Conservation (phyloP, 2,329 filamentous ascomycete genomes). For the Alternaria alternata region DNA sequence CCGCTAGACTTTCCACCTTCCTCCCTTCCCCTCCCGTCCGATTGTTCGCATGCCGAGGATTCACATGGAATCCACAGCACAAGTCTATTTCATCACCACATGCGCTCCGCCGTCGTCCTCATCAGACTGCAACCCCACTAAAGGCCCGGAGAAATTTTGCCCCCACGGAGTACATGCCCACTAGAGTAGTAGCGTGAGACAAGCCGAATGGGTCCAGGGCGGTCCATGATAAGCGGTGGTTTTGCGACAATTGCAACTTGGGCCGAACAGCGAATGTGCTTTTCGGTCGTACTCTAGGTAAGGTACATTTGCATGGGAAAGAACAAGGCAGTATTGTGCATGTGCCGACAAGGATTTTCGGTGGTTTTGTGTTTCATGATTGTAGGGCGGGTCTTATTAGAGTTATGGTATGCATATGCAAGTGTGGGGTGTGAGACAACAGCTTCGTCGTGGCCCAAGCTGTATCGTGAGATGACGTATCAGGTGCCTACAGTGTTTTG, state of each 20-base stretch:
- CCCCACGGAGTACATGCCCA: background rate
- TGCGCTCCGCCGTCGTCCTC: background rate
- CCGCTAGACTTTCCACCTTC: background rate
- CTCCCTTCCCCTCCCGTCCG: background rate
- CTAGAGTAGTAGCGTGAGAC: background rate
- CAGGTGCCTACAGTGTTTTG: background rate
- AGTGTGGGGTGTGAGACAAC: background rate
- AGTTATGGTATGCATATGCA: background rate
- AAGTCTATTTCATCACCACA: background rate
- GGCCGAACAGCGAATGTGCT: background rate
- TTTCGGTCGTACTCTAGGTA: background rate
- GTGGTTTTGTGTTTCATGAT: background rate
- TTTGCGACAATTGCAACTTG: background rate
- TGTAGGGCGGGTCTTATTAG: background rate
- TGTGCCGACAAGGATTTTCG: background rate
- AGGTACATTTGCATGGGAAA: background rate
- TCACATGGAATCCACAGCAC: background rate
- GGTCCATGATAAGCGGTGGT: background rate
- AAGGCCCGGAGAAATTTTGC: slow-evolving; percentile 2
- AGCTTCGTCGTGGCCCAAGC: background rate
- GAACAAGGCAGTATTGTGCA: background rate
- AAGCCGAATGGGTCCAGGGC: background rate
- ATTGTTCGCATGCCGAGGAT: background rate
- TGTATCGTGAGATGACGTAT: background rate
- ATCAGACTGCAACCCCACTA: background rate